A percentile compares a stretch with the other conserved stretches of the same genome.
Evolutionary conservation across 257 asterid genomes (phyloP).

Genomic region (Sherardia arvensis): DNA sequence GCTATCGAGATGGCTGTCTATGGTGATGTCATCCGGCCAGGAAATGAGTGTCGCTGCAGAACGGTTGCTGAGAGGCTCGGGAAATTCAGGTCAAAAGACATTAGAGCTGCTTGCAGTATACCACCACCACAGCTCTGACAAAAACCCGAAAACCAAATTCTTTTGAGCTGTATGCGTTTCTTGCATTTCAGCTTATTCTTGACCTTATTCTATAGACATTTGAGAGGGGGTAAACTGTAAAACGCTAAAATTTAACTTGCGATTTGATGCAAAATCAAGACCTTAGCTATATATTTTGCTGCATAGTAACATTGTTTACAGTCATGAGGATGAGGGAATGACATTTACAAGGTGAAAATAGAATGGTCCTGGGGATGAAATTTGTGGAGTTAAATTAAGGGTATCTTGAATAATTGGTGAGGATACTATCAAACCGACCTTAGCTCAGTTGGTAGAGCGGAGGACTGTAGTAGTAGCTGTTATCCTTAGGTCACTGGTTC

Average conservation of each 20-base stretch:
- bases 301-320: background rate
- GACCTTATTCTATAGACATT: background rate
- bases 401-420: background rate
- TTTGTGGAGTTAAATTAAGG: background rate
- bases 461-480: conserved; percentile 12
- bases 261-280: background rate
- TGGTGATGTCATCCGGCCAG: conserved; percentile 89
- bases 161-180: background rate
- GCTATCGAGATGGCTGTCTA: conserved; percentile 87
- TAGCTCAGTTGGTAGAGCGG: conserved; percentile 19
- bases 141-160: background rate
- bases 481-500: conserved; percentile 93
- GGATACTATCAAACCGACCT: background rate
- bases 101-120: conserved; percentile 54
- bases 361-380: no score
- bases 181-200: background rate
- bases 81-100: conserved; percentile 56
- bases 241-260: background rate
- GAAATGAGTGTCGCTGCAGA: conserved; percentile 83
- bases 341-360: no score
- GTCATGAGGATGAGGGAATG: no score
- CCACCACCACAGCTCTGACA: conserved; percentile 19
- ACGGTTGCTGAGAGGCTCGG: conserved; percentile 91
- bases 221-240: background rate
- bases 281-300: background rate